phyloP scores from a whole-genome alignment of 177 flowering plant genomes.

The Vitis hybrid region DNA sequence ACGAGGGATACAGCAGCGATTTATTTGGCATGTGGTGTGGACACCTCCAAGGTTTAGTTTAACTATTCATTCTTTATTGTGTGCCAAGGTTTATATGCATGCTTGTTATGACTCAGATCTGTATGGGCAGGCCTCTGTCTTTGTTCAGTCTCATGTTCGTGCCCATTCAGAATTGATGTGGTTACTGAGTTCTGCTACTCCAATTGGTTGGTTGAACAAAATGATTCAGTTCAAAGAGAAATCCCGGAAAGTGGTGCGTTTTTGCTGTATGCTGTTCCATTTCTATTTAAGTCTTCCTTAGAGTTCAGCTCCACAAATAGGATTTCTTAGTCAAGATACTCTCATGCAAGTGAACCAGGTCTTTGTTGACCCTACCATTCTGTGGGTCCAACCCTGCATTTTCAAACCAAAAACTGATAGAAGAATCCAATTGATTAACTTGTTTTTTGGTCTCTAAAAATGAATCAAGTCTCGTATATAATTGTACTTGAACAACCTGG shows the following conservation, averaged over 20 bases:
- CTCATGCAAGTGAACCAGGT: too few species aligned
- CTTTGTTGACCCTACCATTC: too few species aligned
- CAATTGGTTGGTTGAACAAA: slow-evolving; percentile 89
- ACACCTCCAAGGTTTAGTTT: slow-evolving; percentile 69
- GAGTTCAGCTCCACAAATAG: too few species aligned
- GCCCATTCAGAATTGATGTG: slow-evolving; percentile 97
- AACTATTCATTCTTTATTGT: slow-evolving; percentile 3
- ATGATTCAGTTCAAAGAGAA: slow-evolving; percentile 99
- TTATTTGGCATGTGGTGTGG: slow-evolving; percentile 94
- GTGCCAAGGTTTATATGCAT: not conserved
- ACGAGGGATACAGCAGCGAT: slow-evolving; percentile 91
- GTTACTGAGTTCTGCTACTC: slow-evolving; percentile 83
- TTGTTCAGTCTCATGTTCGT: slow-evolving; percentile 96
- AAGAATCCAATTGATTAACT: too few species aligned
- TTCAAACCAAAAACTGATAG: too few species aligned
- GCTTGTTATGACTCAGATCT: slow-evolving; percentile 6
- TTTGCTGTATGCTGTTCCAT: slow-evolving; percentile 20
- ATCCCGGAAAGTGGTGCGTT: slow-evolving; percentile 82
- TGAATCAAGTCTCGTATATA: too few species aligned
- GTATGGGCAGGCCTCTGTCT: slow-evolving; percentile 75
- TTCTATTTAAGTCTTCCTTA: not conserved
- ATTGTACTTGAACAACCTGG: too few species aligned
- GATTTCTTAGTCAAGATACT: too few species aligned
- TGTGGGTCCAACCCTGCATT: too few species aligned
- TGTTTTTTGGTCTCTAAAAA: too few species aligned